A percentile compares a stretch with the other conserved stretches of the same genome.
phyloP scores from a whole-genome alignment of 2,329 filamentous ascomycete species.

The Sporothrix brasiliensis region DNA sequence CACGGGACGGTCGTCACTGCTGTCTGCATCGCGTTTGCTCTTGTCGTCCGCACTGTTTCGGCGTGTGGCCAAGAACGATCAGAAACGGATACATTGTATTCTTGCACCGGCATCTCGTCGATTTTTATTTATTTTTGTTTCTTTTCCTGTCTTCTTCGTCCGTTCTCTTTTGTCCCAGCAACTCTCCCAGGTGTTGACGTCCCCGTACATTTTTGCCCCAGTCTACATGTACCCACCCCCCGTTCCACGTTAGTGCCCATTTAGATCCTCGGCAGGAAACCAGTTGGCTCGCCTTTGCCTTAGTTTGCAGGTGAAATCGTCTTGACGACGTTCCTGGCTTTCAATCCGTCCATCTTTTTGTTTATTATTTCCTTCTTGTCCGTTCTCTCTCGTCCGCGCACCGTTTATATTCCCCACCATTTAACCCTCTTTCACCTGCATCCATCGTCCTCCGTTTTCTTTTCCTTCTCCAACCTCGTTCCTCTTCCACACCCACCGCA shows the following conservation, averaged over 20 bases:
- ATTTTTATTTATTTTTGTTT: not conserved
- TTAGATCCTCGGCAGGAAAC: constrained; percentile 30
- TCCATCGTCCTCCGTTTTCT: not conserved
- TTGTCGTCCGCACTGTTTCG: not conserved
- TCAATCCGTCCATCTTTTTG: not conserved
- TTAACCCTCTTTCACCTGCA: not conserved
- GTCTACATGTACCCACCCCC: not conserved
- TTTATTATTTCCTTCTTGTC: constrained; percentile 10
- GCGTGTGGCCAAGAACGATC: not conserved
- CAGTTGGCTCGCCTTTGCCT: constrained; percentile 15
- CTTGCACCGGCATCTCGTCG: too few relatives aligned
- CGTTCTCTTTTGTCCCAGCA: not conserved
- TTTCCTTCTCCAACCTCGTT: not conserved
- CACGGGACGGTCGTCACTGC: not conserved
- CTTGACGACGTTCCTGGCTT: not conserved
- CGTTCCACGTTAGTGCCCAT: constrained; percentile 25
- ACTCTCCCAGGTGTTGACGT: too few relatives aligned
- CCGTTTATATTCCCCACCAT: not conserved
- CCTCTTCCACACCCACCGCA: not conserved
- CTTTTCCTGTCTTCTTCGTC: not conserved
- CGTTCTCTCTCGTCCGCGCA: not conserved
- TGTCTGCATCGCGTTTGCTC: not conserved
- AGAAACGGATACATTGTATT: not conserved
- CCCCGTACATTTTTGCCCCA: not conserved
- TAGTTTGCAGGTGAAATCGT: not conserved